These are phyloP conservation scores for Fraxinus sp. DNA, from an alignment of 305 asterid genomes.

Conservation along the genomic window DNA sequence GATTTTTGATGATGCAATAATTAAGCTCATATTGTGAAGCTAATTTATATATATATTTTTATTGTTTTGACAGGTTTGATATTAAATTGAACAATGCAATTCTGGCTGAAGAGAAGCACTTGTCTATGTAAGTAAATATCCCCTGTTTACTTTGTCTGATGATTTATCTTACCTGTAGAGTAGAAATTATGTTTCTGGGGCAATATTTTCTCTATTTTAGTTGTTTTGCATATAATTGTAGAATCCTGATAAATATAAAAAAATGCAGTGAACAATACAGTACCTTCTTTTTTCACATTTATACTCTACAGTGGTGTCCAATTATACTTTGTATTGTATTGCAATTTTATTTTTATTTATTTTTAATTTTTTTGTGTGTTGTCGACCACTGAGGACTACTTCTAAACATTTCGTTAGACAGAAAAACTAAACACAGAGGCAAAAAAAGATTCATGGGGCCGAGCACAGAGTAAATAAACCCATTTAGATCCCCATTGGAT, in stretches of 20 bases:
- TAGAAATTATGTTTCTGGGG: constrained; percentile 1
- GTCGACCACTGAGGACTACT: neutral
- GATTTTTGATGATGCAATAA: neutral
- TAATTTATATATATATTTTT: neutral
- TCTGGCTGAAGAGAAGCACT: constrained; percentile 52
- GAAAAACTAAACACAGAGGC: neutral
- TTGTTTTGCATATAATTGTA: neutral
- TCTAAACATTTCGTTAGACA: neutral
- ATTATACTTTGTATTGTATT: neutral
- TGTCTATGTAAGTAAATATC: constrained; percentile 37
- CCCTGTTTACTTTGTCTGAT: neutral
- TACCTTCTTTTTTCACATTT: neutral
- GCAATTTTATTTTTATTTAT: neutral
- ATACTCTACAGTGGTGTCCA: neutral
- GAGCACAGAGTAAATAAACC: no score
- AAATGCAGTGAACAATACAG: neutral
- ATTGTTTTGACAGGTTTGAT: constrained; percentile 31
- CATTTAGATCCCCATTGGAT: no score
- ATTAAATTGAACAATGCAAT: constrained; percentile 45
- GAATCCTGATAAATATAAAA: neutral
- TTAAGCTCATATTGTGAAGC: neutral
- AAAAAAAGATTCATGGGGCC: neutral
- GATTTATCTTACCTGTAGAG: neutral
- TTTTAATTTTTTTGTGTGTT: no score
- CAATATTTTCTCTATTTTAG: neutral